Percentiles rank a stretch among this genome's conserved stretches.
These are phyloP conservation scores for Backusella tuberculispora DNA, from an alignment of 192 early-diverging fungal species.

Conservation along the genomic window DNA sequence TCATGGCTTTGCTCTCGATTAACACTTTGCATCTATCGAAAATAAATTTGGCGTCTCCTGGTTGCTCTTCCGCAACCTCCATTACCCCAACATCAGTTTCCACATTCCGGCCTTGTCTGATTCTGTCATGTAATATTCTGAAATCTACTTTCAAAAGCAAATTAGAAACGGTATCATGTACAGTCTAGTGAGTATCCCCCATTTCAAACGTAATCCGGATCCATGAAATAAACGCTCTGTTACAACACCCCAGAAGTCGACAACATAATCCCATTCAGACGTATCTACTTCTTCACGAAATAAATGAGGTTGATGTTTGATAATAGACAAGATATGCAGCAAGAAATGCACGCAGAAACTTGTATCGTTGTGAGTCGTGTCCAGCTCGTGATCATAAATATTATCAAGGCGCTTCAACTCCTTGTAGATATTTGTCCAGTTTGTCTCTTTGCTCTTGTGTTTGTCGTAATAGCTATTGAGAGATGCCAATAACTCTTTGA, in stretches of 20 bases:
- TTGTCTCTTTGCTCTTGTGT: constrained; percentile 10
- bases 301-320: constrained; percentile 12
- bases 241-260: constrained; percentile 18
- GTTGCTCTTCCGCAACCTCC: constrained; percentile 7
- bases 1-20: not conserved
- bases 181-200: constrained; percentile 13
- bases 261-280: constrained; percentile 12
- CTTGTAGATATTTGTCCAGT: constrained; percentile 13
- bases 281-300: constrained; percentile 12
- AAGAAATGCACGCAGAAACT: constrained; percentile 15
- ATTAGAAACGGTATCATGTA: constrained; percentile 2
- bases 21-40: constrained; percentile 22
- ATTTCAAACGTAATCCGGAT: constrained; percentile 18
- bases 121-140: constrained; percentile 15
- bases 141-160: not conserved
- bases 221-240: constrained; percentile 2
- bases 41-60: not conserved
- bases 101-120: not conserved
- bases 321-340: constrained; percentile 13
- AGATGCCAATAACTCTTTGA: constrained; percentile 1
- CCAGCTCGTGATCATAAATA: constrained; percentile 15
- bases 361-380: constrained; percentile 5
- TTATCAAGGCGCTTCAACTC: constrained; percentile 5
- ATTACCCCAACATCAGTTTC: constrained; percentile 3
- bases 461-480: not conserved